Percentiles rank a stretch among this genome's conserved stretches.
phyloP scores from a whole-genome alignment of 345 rosid species.

The Bruguiera sexangula region DNA sequence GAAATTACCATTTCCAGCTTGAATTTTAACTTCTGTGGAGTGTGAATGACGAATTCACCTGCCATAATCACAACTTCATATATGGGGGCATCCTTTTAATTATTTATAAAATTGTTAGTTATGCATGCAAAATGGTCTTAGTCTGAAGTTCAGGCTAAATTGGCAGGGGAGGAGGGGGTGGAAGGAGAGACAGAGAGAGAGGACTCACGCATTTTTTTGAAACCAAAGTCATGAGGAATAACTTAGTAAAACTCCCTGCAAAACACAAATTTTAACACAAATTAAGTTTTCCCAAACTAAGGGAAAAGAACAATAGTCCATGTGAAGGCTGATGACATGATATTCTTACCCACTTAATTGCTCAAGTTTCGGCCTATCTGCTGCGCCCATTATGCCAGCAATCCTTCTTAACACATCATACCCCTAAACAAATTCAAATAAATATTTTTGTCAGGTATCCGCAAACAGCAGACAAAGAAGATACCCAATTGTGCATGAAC shows the following conservation, averaged over 20 bases:
- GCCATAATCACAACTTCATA: slow-evolving; percentile 30
- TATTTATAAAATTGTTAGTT: not conserved
- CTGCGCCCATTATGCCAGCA: slow-evolving; percentile 50
- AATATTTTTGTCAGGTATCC: slow-evolving; percentile 8
- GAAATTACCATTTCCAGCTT: slow-evolving; percentile 79
- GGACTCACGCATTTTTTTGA: slow-evolving; percentile 75
- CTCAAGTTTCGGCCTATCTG: slow-evolving; percentile 51
- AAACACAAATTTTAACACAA: slow-evolving; percentile 13
- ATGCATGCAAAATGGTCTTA: not conserved
- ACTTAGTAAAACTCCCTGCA: slow-evolving; percentile 87
- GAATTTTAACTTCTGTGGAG: slow-evolving; percentile 73
- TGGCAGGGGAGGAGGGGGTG: not conserved
- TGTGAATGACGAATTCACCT: slow-evolving; percentile 86
- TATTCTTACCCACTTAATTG: slow-evolving; percentile 73
- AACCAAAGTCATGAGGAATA: slow-evolving; percentile 91
- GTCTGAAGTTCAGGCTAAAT: not conserved
- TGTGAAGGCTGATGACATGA: not conserved
- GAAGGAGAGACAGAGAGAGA: slow-evolving; percentile 16
- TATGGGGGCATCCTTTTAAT: not conserved
- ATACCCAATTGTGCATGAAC: not conserved
- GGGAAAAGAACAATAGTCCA: not conserved
- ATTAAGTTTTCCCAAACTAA: not conserved
- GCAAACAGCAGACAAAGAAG: slow-evolving; percentile 5
- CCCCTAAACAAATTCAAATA: slow-evolving; percentile 46
- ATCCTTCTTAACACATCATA: slow-evolving; percentile 76